Conservation (phyloP, 129 eudicot species). For the Chrysanthemum lavandulifolium region DNA sequence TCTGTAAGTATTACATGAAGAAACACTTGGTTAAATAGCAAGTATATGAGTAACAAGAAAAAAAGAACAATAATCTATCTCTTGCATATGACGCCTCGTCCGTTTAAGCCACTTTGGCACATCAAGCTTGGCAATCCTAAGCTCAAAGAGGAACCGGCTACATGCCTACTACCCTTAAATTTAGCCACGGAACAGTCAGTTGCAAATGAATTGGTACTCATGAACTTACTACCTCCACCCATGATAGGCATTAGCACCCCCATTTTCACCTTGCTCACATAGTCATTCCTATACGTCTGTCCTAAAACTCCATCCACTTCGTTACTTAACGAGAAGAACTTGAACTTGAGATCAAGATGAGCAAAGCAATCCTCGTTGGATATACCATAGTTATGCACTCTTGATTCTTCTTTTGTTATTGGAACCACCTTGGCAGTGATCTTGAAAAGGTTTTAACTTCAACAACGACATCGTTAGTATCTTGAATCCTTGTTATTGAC, state of each 20-base stretch:
- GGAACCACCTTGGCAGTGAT: slow-evolving; percentile 71
- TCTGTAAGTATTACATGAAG: not conserved
- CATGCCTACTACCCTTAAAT: slow-evolving; percentile 27
- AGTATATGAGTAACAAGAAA: slow-evolving; percentile 1
- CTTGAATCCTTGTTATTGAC: slow-evolving; percentile 41
- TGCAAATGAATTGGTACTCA: slow-evolving; percentile 42
- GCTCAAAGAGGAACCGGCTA: slow-evolving; percentile 6
- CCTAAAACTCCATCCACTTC: slow-evolving; percentile 65
- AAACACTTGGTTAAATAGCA: not conserved
- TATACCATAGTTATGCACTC: slow-evolving; percentile 56
- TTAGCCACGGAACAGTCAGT: slow-evolving; percentile 53
- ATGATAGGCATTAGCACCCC: slow-evolving; percentile 74
- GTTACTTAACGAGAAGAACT: slow-evolving; percentile 50
- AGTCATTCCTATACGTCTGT: slow-evolving; percentile 52
- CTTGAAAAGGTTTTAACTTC: slow-evolving; percentile 52
- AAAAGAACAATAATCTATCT: slow-evolving; percentile 34
- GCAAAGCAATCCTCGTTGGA: slow-evolving; percentile 66
- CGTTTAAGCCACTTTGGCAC: slow-evolving; percentile 54
- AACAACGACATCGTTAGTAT: slow-evolving; percentile 43
- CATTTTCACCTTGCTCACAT: slow-evolving; percentile 62
- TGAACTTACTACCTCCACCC: slow-evolving; percentile 57
- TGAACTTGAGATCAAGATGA: slow-evolving; percentile 80
- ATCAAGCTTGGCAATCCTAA: slow-evolving; percentile 51
- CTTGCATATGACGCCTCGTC: slow-evolving; percentile 74
- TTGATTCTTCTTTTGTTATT: slow-evolving; percentile 56